Conservation (phyloP, 2,329 filamentous ascomycete species). For the Scedosporium apiospermum region DNA sequence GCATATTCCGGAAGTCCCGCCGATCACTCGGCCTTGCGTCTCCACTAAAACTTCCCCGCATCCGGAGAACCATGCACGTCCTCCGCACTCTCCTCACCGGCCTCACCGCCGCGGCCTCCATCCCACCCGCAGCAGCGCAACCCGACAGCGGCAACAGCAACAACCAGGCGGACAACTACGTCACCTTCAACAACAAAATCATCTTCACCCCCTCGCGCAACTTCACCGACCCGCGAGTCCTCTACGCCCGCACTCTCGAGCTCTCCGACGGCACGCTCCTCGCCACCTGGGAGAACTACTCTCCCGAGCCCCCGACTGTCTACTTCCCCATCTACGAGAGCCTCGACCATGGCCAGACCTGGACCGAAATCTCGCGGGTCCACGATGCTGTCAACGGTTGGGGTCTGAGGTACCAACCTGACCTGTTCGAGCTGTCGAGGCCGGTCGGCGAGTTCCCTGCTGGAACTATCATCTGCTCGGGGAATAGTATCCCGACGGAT, state of each 20-base stretch:
- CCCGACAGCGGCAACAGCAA: neutral
- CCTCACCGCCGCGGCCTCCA: neutral
- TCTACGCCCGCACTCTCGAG: slow-evolving; percentile 34
- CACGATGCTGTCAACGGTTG: slow-evolving; percentile 54
- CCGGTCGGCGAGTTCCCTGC: slow-evolving; percentile 46
- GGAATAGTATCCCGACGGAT: slow-evolving; percentile 49
- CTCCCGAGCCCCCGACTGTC: slow-evolving; percentile 43
- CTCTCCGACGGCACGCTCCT: slow-evolving; percentile 36
- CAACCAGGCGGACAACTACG: neutral
- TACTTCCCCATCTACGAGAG: slow-evolving; percentile 46
- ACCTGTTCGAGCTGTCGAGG: slow-evolving; percentile 53
- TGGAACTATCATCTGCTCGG: slow-evolving; percentile 55
- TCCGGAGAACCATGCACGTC: neutral
- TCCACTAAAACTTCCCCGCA: too few relatives aligned
- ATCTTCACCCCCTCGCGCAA: slow-evolving; percentile 33
- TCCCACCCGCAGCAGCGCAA: neutral
- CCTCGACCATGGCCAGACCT: slow-evolving; percentile 45
- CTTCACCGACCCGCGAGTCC: slow-evolving; percentile 31
- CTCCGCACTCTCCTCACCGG: neutral
- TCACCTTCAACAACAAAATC: slow-evolving; percentile 18
- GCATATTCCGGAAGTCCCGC: too few relatives aligned
- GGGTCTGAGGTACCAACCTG: slow-evolving; percentile 61
- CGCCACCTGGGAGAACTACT: slow-evolving; percentile 48
- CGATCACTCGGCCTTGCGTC: too few relatives aligned
- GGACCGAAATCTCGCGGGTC: slow-evolving; percentile 54